A percentile compares a stretch with the other conserved stretches of the same genome.
Conservation (phyloP, 1,284 basidiomycete species). For the Clitocybe nebularis region DNA sequence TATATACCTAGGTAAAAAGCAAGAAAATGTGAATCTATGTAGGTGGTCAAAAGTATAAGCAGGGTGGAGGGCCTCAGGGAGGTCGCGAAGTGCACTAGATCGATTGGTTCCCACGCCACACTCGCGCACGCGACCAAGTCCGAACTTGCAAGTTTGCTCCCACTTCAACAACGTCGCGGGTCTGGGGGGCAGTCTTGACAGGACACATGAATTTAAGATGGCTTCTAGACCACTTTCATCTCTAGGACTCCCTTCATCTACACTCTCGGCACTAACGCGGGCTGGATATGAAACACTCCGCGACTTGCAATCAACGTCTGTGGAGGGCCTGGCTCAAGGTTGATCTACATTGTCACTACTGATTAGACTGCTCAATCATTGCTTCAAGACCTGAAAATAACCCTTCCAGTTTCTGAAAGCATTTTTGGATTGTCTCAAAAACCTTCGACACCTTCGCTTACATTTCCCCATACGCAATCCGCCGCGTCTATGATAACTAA, state of each 20-base stretch:
- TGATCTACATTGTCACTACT: slow-evolving; percentile 7
- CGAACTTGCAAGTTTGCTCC: too few relatives aligned
- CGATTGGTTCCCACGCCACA: slow-evolving; percentile 12
- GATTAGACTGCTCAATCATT: neutral
- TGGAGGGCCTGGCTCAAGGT: slow-evolving; percentile 43
- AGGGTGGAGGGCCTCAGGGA: too few relatives aligned
- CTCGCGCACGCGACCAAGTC: too few relatives aligned
- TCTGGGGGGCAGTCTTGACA: too few relatives aligned
- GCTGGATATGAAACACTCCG: slow-evolving; percentile 50
- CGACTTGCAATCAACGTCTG: slow-evolving; percentile 35
- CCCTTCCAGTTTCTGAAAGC: slow-evolving; percentile 37
- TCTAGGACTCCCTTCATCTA: slow-evolving; percentile 32
- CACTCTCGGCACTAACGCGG: slow-evolving; percentile 37
- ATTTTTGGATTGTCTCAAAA: slow-evolving; percentile 39
- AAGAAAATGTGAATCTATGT: slow-evolving; percentile 12
- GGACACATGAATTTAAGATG: too few relatives aligned
- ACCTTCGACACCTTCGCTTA: slow-evolving; percentile 17
- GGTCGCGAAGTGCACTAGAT: neutral
- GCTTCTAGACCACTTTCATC: slow-evolving; percentile 28
- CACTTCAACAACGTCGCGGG: too few relatives aligned
- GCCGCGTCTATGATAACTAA: slow-evolving; percentile 43
- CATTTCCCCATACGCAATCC: slow-evolving; percentile 49
- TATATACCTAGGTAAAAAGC: slow-evolving; percentile 12
- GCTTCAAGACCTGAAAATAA: slow-evolving; percentile 42
- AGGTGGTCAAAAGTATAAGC: too few relatives aligned